phyloP scores from a whole-genome alignment of 148 eudicot genomes.

The Heliamphora exappendiculata region DNA sequence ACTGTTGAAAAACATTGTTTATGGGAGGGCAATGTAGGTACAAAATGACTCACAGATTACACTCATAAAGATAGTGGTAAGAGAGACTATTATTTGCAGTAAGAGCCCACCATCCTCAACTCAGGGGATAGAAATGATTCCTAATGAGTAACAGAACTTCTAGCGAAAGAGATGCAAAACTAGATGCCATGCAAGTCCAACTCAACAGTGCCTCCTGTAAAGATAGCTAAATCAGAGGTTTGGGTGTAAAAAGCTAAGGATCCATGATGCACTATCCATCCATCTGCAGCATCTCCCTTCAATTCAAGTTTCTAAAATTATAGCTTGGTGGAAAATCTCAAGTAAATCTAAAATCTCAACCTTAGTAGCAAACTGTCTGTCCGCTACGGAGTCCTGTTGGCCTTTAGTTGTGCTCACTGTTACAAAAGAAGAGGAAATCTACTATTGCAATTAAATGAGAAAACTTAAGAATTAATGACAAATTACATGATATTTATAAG shows the following conservation, averaged over 20 bases:
- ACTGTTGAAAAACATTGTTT: background rate
- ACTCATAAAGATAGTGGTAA: background rate
- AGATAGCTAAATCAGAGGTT: no score
- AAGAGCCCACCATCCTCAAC: background rate
- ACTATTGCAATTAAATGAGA: no score
- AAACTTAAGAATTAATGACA: no score
- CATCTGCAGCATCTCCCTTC: background rate
- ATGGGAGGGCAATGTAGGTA: background rate
- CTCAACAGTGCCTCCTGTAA: no score
- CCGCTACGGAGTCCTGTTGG: background rate
- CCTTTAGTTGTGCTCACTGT: background rate
- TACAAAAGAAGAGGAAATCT: no score
- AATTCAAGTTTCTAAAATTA: background rate
- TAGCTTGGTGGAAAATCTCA: background rate
- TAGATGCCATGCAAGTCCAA: background rate
- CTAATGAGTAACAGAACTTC: background rate
- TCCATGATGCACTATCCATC: no score
- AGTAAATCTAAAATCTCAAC: background rate
- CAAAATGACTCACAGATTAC: background rate
- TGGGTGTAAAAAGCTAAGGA: no score
- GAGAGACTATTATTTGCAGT: background rate
- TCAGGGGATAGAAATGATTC: background rate
- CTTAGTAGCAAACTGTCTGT: background rate
- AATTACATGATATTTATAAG: no score
- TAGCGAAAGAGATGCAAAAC: background rate